A percentile compares a stretch with the other conserved stretches of the same genome.
phyloP scores from a whole-genome alignment of 371 early-diverging fungal species.

The Dichotomocladium elegans region DNA sequence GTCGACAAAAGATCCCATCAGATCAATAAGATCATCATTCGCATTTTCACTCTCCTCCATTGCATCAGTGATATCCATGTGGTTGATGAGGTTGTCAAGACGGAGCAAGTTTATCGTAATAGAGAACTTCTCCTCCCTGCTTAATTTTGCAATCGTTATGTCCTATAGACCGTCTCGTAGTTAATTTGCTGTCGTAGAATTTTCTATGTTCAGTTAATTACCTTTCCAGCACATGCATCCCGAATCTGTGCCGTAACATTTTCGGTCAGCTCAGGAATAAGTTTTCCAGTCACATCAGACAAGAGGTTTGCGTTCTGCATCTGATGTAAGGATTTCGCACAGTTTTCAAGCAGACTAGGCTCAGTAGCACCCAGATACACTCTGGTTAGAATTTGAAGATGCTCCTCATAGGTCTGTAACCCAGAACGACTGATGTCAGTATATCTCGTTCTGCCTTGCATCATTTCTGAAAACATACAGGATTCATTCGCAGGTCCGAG shows the following conservation, averaged over 20 bases:
- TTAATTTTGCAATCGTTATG: slow-evolving; percentile 33
- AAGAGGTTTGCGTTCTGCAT: slow-evolving; percentile 38
- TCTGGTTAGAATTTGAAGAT: slow-evolving; percentile 56
- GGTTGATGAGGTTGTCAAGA: slow-evolving; percentile 27
- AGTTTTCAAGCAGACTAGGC: slow-evolving; percentile 23
- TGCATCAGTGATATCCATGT: slow-evolving; percentile 28
- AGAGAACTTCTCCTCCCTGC: slow-evolving; percentile 36
- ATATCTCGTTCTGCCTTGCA: background rate
- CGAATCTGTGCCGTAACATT: slow-evolving; percentile 38
- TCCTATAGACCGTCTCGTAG: slow-evolving; percentile 27
- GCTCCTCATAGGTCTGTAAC: slow-evolving; percentile 57
- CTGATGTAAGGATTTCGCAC: slow-evolving; percentile 38
- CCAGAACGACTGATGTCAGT: too few relatives aligned
- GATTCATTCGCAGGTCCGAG: slow-evolving; percentile 59
- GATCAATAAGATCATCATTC: slow-evolving; percentile 24
- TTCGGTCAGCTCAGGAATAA: slow-evolving; percentile 35
- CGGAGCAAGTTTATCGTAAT: slow-evolving; percentile 40
- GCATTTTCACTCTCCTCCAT: slow-evolving; percentile 40
- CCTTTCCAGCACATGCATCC: slow-evolving; percentile 37
- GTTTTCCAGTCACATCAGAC: slow-evolving; percentile 26
- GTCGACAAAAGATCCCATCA: slow-evolving; percentile 23
- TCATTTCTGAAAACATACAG: slow-evolving; percentile 26
- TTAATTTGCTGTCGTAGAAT: too few relatives aligned
- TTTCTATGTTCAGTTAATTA: background rate
- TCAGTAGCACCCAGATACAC: slow-evolving; percentile 53